Conservation (phyloP, 139 green algal species). For the Deuterostichococcus epilithicus region DNA sequence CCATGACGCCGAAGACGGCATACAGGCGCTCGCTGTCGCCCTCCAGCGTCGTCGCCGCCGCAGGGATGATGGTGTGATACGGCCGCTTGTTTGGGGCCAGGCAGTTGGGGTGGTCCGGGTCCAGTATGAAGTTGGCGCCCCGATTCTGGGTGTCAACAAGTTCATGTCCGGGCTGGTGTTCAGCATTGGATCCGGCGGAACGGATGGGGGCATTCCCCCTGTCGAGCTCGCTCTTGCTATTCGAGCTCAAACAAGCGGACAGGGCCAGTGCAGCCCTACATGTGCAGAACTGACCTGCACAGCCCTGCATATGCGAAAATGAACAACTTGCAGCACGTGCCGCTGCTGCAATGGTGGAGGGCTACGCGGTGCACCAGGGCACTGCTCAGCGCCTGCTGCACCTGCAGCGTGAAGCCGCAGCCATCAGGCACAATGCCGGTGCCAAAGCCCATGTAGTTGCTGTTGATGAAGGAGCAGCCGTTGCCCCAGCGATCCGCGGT, state of each 20-base stretch:
- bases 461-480: conserved; percentile 69
- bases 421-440: conserved; percentile 44
- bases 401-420: conserved; percentile 63
- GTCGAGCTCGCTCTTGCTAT: no score
- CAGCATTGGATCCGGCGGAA: no score
- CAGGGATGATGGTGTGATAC: conserved; percentile 71
- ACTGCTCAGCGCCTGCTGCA: conserved; percentile 14
- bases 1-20: conserved; percentile 44
- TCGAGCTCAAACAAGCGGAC: no score
- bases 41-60: conserved; percentile 31
- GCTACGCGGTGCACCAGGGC: no score
- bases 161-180: conserved; percentile 6
- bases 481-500: conserved; percentile 66
- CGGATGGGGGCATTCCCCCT: no score
- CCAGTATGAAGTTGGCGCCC: conserved; percentile 45
- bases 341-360: no score
- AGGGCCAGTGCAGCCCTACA: no score
- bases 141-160: conserved; percentile 24
- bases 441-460: conserved; percentile 68
- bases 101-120: conserved; percentile 50
- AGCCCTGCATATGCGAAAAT: no score
- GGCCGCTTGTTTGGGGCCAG: conserved; percentile 50
- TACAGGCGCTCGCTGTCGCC: conserved; percentile 20
- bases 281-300: no score
- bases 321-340: no score